phyloP scores from a whole-genome alignment of 768 basidiomycete species.

The Leccinum uliginosum region DNA sequence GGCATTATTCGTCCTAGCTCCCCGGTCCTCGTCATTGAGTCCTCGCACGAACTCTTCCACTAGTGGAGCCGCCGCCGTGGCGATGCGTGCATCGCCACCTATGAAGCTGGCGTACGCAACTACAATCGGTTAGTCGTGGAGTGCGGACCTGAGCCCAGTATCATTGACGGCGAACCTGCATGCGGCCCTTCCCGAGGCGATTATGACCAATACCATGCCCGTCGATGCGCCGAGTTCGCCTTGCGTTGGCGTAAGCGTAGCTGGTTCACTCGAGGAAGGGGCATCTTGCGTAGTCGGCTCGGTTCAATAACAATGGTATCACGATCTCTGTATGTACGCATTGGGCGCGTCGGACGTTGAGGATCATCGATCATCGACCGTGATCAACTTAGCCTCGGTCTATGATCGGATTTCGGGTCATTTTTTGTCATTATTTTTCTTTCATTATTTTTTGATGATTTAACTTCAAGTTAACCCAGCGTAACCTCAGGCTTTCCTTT shows the following conservation, averaged over 20 bases:
- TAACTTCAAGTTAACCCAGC: constrained; percentile 9
- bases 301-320: constrained; percentile 12
- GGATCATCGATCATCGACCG: too few relatives aligned
- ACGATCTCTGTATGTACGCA: not conserved
- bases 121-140: constrained; percentile 28
- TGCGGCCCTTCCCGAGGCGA: constrained; percentile 17
- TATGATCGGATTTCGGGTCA: not conserved
- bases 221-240: constrained; percentile 3
- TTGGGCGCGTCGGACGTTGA: not conserved
- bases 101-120: constrained; percentile 29
- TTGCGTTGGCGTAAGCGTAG: constrained; percentile 5
- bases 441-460: not conserved
- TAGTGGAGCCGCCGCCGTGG: constrained; percentile 21
- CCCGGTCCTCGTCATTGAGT: constrained; percentile 28
- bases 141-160: constrained; percentile 18
- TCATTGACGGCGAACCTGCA: constrained; percentile 19
- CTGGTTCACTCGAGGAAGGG: not conserved
- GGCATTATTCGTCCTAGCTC: constrained; percentile 20
- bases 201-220: constrained; percentile 4
- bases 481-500: constrained; percentile 2
- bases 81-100: constrained; percentile 32
- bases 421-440: not conserved
- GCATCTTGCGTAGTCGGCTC: constrained; percentile 2
- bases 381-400: not conserved
- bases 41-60: constrained; percentile 17